Evolutionary conservation across 192 early-diverging fungal genomes (phyloP), one percentile per base, ranked within the genome.

Genomic region (Borealophlyctis nickersoniae): DNA sequence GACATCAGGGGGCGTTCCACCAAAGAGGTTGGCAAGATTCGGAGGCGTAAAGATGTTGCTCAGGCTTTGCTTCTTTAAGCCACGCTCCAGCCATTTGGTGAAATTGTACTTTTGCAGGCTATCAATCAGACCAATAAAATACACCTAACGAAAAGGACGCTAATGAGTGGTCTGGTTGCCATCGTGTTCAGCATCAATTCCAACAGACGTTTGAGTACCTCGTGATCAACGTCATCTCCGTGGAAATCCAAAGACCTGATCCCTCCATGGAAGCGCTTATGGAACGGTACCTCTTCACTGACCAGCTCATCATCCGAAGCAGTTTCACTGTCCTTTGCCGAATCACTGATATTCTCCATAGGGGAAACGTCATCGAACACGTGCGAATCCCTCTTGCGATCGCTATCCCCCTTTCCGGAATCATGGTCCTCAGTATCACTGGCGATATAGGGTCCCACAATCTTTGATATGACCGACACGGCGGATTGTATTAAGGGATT

Each of bases 51-150:
- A 68, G 16, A 68, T 49, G 2, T 56, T 56, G n/a, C 66, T 60
- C n/a, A n/a, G n/a, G n/a, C n/a, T n/a, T n/a, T n/a, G n/a, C 56
- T 63, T 63, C 2, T 71, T 72, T 32, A 77, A 30, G 32, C 53
- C 62, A 13, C 68, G 63, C 48, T 77, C 75, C 31, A 77, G 35
- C 75, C 72, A 73, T 66, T 77, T 77, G 19, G 56, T 45, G 36
- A 73, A 33, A 54, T 77, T 73, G 67, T 73, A 77, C 51, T 70
- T 73, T 70, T 77, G 75, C 28, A 77, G 69, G 29, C 56, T 48
- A 36, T 77, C 75, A 49, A 77, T 77, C 26, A 77, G 49, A 13
- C 75, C 75, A 28, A 77, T 39, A 58, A 58, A 77, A 49, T 77
- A 77, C 28, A 77, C 62, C 66, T 71, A 34, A 30, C 22, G 24